phyloP scores from a whole-genome alignment of 176 grass and related monocot genomes.

The Triticum monococcum region DNA sequence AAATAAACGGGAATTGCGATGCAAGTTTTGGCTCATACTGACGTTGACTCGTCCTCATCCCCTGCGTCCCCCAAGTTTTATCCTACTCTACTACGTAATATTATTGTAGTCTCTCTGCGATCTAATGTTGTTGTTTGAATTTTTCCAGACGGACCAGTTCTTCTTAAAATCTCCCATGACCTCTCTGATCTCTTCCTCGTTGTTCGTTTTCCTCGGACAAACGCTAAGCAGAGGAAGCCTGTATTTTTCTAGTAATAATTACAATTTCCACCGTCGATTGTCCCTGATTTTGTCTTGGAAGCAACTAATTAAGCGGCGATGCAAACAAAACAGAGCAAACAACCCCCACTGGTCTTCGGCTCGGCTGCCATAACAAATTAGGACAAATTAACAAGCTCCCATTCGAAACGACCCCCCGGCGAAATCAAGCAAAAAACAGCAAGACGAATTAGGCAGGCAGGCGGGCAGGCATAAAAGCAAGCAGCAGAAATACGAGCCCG shows the following conservation, averaged over 20 bases:
- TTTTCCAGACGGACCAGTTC: background rate
- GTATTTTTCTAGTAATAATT: background rate
- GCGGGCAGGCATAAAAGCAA: accelerated
- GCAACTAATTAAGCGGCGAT: background rate
- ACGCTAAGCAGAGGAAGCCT: background rate
- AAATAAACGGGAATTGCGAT: background rate
- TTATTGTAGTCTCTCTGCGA: background rate
- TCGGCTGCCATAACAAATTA: background rate
- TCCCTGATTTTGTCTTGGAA: background rate
- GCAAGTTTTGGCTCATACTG: background rate
- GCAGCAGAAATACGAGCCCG: background rate
- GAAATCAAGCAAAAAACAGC: background rate
- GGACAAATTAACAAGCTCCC: background rate
- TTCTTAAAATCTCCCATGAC: no score
- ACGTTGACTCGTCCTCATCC: background rate
- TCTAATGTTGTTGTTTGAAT: background rate
- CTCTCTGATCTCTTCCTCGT: background rate
- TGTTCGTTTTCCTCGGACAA: background rate
- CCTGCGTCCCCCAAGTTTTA: background rate
- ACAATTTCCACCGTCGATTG: background rate
- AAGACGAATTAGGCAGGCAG: background rate
- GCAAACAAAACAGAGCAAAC: constrained; percentile 17
- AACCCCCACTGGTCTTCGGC: background rate
- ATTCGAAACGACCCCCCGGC: background rate
- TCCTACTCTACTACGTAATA: background rate